Conservation (phyloP, 2,329 filamentous ascomycete genomes). For the Incumbomyces lentus region DNA sequence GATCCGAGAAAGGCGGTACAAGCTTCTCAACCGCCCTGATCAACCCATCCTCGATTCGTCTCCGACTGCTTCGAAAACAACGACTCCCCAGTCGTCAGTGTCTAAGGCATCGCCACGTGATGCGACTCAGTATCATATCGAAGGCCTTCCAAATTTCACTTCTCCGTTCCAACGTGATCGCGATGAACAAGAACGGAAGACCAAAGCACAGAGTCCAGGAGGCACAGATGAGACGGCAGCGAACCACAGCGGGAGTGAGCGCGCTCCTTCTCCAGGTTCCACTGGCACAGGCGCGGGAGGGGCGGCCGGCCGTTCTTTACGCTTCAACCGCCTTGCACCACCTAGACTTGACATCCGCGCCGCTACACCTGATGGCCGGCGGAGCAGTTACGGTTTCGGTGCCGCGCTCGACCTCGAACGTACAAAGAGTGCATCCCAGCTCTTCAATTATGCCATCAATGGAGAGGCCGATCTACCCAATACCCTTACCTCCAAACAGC, state of each 20-base stretch:
- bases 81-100: neutral
- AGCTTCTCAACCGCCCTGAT: constrained; percentile 8
- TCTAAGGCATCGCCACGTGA: constrained; percentile 8
- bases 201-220: constrained; percentile 18
- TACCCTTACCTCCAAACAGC: constrained; percentile 21
- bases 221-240: neutral
- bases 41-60: neutral
- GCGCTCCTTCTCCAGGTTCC: constrained; percentile 29
- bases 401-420: constrained; percentile 15
- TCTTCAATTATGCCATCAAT: constrained; percentile 12
- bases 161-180: constrained; percentile 36
- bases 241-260: constrained; percentile 25
- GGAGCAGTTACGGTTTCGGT: constrained; percentile 25
- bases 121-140: constrained; percentile 29
- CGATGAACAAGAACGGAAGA: constrained; percentile 24
- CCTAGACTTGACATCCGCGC: constrained; percentile 41
- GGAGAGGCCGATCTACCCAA: neutral
- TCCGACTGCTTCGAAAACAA: neutral
- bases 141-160: constrained; percentile 42
- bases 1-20: constrained; percentile 18
- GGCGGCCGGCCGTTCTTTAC: constrained; percentile 30
- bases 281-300: constrained; percentile 32
- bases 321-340: constrained; percentile 37
- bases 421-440: constrained; percentile 15
- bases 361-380: constrained; percentile 15